Conservation (phyloP, 768 basidiomycete genomes). For the Pleurotus ostreatus region DNA sequence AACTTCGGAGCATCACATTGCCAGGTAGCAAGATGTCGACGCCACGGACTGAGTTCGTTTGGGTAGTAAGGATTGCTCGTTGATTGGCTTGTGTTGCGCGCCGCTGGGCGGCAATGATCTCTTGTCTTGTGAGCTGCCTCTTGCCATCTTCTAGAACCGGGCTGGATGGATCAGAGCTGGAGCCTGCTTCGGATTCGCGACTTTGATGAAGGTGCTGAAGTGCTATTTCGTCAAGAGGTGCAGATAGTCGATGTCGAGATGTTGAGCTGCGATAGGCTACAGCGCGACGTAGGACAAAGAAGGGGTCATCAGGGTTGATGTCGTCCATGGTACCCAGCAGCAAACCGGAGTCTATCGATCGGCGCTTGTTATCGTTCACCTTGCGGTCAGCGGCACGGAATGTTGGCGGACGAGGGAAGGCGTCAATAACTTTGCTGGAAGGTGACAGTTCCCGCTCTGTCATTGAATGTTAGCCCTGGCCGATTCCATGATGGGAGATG, state of each 20-base stretch:
- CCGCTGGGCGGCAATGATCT: slow-evolving; percentile 92
- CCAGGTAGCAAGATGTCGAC: slow-evolving; percentile 87
- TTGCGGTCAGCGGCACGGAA: slow-evolving; percentile 63
- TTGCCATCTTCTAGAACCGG: slow-evolving; percentile 24
- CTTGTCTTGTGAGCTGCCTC: slow-evolving; percentile 61
- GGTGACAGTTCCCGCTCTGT: slow-evolving; percentile 77
- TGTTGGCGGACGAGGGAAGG: slow-evolving; percentile 70
- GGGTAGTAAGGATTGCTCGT: slow-evolving; percentile 76
- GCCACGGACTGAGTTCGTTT: slow-evolving; percentile 80
- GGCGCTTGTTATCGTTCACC: slow-evolving; percentile 64
- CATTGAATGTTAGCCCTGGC: slow-evolving; percentile 1
- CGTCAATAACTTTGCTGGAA: slow-evolving; percentile 81
- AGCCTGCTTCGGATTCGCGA: slow-evolving; percentile 57
- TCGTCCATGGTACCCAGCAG: slow-evolving; percentile 72
- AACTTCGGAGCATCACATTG: slow-evolving; percentile 81
- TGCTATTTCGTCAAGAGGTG: slow-evolving; percentile 81
- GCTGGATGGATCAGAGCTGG: slow-evolving; percentile 42
- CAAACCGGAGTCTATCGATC: slow-evolving; percentile 79
- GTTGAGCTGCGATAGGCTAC: slow-evolving; percentile 67
- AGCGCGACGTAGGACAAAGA: slow-evolving; percentile 86
- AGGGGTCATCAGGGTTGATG: slow-evolving; percentile 76
- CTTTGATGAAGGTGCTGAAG: slow-evolving; percentile 67
- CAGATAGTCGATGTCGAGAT: slow-evolving; percentile 66
- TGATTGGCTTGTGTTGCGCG: slow-evolving; percentile 83
- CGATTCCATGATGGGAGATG: too few species aligned